Evolutionary conservation across 257 asterid genomes (phyloP).

Genomic region (Prunella vulgaris): DNA sequence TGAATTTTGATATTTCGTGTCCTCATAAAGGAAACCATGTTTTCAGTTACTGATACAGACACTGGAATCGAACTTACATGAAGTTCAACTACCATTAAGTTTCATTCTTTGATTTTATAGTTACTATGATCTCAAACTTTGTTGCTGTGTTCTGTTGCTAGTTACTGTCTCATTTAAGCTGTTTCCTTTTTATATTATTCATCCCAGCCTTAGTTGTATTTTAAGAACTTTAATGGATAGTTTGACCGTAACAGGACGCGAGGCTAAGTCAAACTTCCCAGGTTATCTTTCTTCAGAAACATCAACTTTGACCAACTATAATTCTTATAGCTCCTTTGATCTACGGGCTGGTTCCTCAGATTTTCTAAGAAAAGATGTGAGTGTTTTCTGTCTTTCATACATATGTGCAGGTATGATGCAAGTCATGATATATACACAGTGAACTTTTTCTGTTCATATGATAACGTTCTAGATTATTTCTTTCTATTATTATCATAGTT

Average conservation of each 20-base stretch:
- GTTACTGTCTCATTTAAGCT: not conserved
- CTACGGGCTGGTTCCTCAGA: constrained; percentile 36
- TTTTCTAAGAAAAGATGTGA: constrained; percentile 46
- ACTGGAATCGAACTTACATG: too few species aligned
- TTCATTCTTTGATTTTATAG: not conserved
- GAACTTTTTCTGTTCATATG: not conserved
- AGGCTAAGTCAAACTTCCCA: constrained; percentile 37
- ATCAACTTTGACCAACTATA: constrained; percentile 34
- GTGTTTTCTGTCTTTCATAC: constrained; percentile 16
- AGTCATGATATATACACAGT: not conserved
- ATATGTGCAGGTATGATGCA: constrained; percentile 3
- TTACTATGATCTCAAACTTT: not conserved
- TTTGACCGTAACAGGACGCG: constrained; percentile 34
- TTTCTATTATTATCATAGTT: not conserved
- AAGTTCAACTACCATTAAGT: not conserved
- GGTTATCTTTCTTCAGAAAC: constrained; percentile 54
- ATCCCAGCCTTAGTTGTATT: not conserved
- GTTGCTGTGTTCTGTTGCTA: not conserved
- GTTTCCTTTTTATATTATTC: not conserved
- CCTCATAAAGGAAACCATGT: too few species aligned
- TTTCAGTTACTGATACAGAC: too few species aligned
- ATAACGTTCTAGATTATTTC: not conserved
- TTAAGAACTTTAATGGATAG: constrained; percentile 10
- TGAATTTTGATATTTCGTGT: not conserved
- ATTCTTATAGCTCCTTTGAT: constrained; percentile 39